Base-by-base conservation (phyloP, 1,284 basidiomycete genomes). In the Malassezia restricta region DNA sequence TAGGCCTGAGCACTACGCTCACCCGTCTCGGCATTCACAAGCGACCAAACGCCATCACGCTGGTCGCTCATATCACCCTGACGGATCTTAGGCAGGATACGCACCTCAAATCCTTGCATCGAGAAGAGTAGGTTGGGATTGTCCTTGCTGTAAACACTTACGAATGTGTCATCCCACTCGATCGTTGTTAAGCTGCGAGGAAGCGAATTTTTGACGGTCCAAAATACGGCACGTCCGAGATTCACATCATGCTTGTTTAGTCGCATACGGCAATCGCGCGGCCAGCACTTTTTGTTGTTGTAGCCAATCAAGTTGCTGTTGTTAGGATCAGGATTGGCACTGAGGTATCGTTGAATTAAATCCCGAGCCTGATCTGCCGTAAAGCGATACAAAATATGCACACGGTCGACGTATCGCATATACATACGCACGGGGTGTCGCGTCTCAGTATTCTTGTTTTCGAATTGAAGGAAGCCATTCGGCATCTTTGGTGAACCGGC, bases 171-270 rank as follows among this genome's bases (percentile, higher is more conserved):
- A 20, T 74, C 73, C 92, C 92, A 98, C 74, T 96, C 94, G 72
- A 99, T 96, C 0, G 94, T 96, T 2, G 92, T 98, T 58, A 99
- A 77, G 29, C 91, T 95, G 54, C 92, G 80, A 1, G 94, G 94
- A 40, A 98, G 75, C 64, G 87, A 88, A 76, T 96, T 92, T 78
- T 96, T 96, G 74, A 98, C 88, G 65, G 96, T 96, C 94, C 92
- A 98, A 61, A 95, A 96, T 9, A 96, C 92, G 6, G 94, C 94
- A 61, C 94, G 82, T 30, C 92, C 92, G 31, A 98, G 79, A 75
- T 99, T 98, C 75, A 98, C 94, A 71, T 99, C 94, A 76, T 98
- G 92, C 77, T 99, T 99, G 79, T 95, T 94, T 52, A 99, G 80
- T 32, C 94, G 81, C 94, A 99, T 99, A 55, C 94, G 85, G 74